Evolutionary conservation across 1,139 yeast genomes (phyloP), one percentile per base, ranked within the genome.

Genomic region (Saccharomycopsis crataegensis): DNA sequence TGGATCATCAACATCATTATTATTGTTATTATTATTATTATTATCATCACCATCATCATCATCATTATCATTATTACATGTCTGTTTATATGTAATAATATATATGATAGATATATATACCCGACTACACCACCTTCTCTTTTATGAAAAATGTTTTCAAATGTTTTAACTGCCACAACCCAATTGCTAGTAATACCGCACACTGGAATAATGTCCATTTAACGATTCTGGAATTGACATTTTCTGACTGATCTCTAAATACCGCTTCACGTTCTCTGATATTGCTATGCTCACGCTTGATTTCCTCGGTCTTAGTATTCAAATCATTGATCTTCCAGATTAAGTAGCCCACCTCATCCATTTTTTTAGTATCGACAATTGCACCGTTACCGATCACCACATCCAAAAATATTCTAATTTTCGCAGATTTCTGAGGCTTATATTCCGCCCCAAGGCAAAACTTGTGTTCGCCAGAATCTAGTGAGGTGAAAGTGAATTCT

Each of bases 391-490:
- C 86, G 43, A 82, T 70, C 33, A 73, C 75, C 59, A 79, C 67
- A 61, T 74, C 78, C 51, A 74, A 65, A 60, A 64, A 77, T 8
- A 55, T 50, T 12, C 57, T 36, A 8, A 55, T 47, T 16, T 16
- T 36, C 7, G 45, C 11, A n/a, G 40, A 36, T 6, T n/a, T 8
- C 12, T 16, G 11, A 16, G 16, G 17, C 2, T 40, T 77, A 41
- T 80, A 74, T 59, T 79, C 76, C 4, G 89, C 85, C 56, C 82
- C 80, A 62, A 84, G 73, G 68, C 94, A 86, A 49, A 86, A 76
- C 62, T 79, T 72, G 70, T 86, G 93, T 63, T 83, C 87, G 46
- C 94, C 94, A 40, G 82, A 73, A 50, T 81, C 89, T 49, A 80
- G 71, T 1, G 91, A 84, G 36, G 82, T 78, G 68, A 83, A 84